Evolutionary conservation across 164 flowering plant species (phyloP).

Genomic region (Aristolochia californica): DNA sequence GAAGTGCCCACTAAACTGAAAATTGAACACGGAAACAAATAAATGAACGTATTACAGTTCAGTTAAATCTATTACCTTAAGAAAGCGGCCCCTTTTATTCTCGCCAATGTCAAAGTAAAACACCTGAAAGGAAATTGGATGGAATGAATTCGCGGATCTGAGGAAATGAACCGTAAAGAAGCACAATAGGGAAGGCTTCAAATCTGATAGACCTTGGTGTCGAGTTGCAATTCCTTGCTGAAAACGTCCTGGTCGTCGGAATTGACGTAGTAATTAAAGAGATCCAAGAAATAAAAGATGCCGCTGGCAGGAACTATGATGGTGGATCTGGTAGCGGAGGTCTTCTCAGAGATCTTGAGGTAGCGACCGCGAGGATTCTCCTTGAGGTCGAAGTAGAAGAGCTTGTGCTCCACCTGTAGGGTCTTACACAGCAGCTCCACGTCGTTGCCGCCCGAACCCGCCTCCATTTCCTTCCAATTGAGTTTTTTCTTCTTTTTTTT

Average conservation of each 20-base stretch:
- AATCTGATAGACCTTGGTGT: constrained; percentile 43
- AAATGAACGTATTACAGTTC: no score
- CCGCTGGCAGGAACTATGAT: constrained; percentile 87
- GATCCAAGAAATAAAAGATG: constrained; percentile 88
- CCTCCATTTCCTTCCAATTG: background rate
- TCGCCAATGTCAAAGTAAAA: constrained; percentile 96
- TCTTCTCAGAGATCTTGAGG: constrained; percentile 94
- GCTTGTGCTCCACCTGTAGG: constrained; percentile 96
- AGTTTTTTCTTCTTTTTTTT: background rate
- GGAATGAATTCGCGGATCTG: background rate
- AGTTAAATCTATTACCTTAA: constrained; percentile 47
- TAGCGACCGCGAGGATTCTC: constrained; percentile 96
- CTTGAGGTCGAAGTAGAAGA: constrained; percentile 94
- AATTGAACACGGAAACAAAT: no score
- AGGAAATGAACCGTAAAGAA: background rate
- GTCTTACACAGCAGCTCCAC: constrained; percentile 86
- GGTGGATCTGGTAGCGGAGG: constrained; percentile 88
- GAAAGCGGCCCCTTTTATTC: constrained; percentile 88
- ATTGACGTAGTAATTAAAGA: constrained; percentile 85
- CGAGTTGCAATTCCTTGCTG: constrained; percentile 97
- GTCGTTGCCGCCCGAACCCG: constrained; percentile 55
- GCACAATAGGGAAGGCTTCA: no score
- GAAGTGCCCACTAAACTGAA: no score
- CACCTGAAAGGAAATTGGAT: constrained; percentile 32
- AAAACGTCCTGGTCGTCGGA: constrained; percentile 61